Evolutionary conservation across 2,329 filamentous ascomycete species (phyloP).

Genomic region (Aspergillus hortae): DNA sequence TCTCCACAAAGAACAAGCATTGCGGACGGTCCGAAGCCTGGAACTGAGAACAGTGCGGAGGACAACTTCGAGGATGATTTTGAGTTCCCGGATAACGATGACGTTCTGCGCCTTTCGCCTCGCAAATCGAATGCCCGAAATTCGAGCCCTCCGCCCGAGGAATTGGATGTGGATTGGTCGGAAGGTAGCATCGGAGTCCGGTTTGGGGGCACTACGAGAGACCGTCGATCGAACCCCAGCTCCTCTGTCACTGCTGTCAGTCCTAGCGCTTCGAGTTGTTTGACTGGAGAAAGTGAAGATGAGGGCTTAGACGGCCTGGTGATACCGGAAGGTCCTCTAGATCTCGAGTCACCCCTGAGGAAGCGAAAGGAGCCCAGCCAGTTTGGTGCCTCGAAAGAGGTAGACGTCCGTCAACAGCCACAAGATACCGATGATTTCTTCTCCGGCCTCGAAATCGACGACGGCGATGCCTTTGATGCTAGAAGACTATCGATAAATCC

Average conservation of each 20-base stretch:
- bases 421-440: constrained; percentile 70
- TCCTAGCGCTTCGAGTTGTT: constrained; percentile 85
- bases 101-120: constrained; percentile 58
- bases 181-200: constrained; percentile 90
- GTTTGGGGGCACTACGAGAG: constrained; percentile 79
- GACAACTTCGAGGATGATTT: constrained; percentile 72
- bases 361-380: constrained; percentile 58
- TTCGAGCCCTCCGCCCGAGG: constrained; percentile 61
- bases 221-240: constrained; percentile 74
- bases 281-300: constrained; percentile 89
- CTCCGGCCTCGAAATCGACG: constrained; percentile 79
- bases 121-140: constrained; percentile 62
- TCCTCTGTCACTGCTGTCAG: constrained; percentile 87
- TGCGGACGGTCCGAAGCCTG: constrained; percentile 50
- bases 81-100: constrained; percentile 65
- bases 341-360: constrained; percentile 75
- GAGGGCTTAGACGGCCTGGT: constrained; percentile 88
- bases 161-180: constrained; percentile 80
- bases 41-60: constrained; percentile 39
- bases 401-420: constrained; percentile 14
- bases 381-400: constrained; percentile 27
- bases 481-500: constrained; percentile 81
- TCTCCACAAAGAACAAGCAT: constrained; percentile 51
- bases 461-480: constrained; percentile 75
- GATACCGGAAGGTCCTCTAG: constrained; percentile 75